These are phyloP conservation scores for Saccharomyces uvarum DNA, from an alignment of 1,139 yeast species.

Conservation along the genomic window DNA sequence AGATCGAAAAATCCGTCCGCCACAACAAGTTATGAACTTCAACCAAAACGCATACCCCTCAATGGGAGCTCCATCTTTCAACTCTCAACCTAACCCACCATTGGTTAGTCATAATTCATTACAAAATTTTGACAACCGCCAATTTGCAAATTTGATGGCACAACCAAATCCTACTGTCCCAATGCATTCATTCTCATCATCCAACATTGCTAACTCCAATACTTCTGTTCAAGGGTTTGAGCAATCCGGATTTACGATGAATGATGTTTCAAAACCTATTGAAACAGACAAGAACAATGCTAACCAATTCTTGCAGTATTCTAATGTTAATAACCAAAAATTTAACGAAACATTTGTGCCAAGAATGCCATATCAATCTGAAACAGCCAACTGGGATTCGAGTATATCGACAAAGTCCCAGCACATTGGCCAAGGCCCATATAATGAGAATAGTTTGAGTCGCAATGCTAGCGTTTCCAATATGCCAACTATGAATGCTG, in stretches of 20 bases:
- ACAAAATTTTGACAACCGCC: constrained; percentile 8
- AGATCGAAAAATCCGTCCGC: constrained; percentile 3
- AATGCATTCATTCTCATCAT: neutral
- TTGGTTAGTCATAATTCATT: constrained; percentile 8
- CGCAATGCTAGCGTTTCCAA: neutral
- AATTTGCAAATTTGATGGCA: constrained; percentile 4
- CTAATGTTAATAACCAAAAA: neutral
- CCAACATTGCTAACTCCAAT: neutral
- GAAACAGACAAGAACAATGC: neutral
- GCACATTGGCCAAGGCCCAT: neutral
- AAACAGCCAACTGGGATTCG: neutral
- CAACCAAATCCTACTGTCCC: neutral
- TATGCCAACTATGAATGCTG: neutral
- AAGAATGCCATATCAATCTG: neutral
- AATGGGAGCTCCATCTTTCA: constrained; percentile 7
- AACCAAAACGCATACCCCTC: constrained; percentile 6
- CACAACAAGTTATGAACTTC: constrained; percentile 5
- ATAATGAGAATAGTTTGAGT: neutral
- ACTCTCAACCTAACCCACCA: constrained; percentile 10
- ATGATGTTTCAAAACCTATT: neutral
- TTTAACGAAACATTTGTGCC: neutral
- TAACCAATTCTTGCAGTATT: neutral
- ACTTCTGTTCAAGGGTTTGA: neutral
- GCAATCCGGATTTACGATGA: neutral
- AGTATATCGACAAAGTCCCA: neutral